Base-by-base conservation (phyloP, 2,329 filamentous ascomycete genomes). In the Exophiala spinifera region DNA sequence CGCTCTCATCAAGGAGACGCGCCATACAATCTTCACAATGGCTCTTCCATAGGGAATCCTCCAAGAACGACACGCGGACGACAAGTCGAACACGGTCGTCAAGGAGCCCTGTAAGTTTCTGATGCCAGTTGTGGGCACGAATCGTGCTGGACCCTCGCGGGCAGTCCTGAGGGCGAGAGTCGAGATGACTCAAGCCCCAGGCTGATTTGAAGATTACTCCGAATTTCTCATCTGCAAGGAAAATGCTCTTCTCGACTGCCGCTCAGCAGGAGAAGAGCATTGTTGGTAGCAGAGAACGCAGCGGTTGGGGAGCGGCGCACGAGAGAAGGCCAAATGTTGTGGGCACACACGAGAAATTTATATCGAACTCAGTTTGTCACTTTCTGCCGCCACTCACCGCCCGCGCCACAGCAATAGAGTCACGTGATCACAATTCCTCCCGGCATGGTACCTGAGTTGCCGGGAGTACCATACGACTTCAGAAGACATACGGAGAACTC, bases 211-310 rank as follows among this genome's bases (percentile, higher is more conserved):
- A 91, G 88, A 91, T 85, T 94, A 88, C 89, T 94, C 89, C 89
- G 89, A 94, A 92, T 94, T 94, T 94, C 89, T 90, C 89, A 91
- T 90, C 90, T 91, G 89, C 89, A 76, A 73, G 60, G 34, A 43
- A 33, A 36, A 49, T 46, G 45, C 23, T 39, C 28, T 19, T 50
- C 50, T 59, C 55, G 47, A 53, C 50, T 58, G 39, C 45, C 28
- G 23, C 44, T 42, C 45, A 53, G 55, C 51, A 53, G 49, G 55
- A 59, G 39, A 48, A 39, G 17, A 39, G 45, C 55, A 80, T 77
- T 82, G 72, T 83, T 82, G 88, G 87, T 86, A 87, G 88, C 88
- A 91, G 91, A 89, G 88, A 91, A 91, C 87, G 87, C 88, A 88
- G 88, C 89, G 82, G 89, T 91, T 86, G 84, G 80, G 87, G 87